These are phyloP conservation scores for Peronospora farinosa DNA, from an alignment of 352 stramenopile genomes.

Conservation along the genomic window DNA sequence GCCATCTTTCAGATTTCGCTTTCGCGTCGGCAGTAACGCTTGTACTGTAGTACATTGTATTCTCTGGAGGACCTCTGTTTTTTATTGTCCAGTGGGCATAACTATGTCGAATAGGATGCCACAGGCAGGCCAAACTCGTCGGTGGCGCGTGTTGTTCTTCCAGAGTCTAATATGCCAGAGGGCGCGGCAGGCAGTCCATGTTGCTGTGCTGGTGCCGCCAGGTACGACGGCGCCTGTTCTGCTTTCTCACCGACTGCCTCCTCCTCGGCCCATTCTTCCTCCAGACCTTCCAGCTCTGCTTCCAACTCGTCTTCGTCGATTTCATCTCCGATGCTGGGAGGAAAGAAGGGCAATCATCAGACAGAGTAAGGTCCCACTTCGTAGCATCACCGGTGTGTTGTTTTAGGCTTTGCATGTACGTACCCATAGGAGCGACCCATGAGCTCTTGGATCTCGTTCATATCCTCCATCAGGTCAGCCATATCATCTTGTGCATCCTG, in stretches of 20 bases:
- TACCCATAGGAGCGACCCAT: conserved; percentile 93
- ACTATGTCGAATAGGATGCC: conserved; percentile 29
- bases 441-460: conserved; percentile 97
- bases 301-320: conserved; percentile 94
- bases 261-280: conserved; percentile 90
- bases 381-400: background rate
- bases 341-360: background rate
- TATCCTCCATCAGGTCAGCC: conserved; percentile 95
- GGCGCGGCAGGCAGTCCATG: conserved; percentile 59
- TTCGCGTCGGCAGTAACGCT: background rate
- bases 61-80: conserved; percentile 1
- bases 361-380: background rate
- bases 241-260: conserved; percentile 28
- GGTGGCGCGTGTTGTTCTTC: conserved; percentile 26
- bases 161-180: conserved; percentile 34
- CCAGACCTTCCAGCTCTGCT: conserved; percentile 90
- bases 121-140: conserved; percentile 79
- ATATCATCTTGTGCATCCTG: conserved; percentile 95
- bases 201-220: conserved; percentile 40
- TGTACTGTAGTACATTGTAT: background rate
- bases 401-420: background rate
- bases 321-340: conserved; percentile 84
- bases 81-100: background rate
- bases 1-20: conserved; percentile 11
- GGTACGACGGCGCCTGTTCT: conserved; percentile 58